Evolutionary conservation across 257 asterid genomes (phyloP).

Genomic region (Solanum arcanum): DNA sequence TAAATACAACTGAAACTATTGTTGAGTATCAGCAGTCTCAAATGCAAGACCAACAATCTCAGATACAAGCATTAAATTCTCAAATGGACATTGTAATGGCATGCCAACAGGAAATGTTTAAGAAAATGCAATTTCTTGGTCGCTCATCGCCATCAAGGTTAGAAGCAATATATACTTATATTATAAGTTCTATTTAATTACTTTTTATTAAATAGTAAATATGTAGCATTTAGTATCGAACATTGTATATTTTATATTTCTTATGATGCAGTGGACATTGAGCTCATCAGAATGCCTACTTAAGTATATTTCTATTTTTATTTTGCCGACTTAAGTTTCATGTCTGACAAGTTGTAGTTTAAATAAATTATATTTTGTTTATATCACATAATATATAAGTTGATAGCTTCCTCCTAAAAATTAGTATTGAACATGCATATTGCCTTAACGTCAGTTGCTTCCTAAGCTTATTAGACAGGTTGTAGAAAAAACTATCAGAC

Average conservation of each 20-base stretch:
- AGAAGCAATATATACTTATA: not conserved
- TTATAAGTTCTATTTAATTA: not conserved
- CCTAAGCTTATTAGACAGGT: too few species aligned
- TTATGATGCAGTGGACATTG: too few species aligned
- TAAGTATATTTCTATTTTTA: too few species aligned
- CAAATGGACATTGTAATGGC: not conserved
- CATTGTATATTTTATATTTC: not conserved
- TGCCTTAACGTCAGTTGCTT: not conserved
- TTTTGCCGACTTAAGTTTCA: too few species aligned
- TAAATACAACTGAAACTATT: not conserved
- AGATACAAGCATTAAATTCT: not conserved
- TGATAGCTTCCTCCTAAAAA: not conserved
- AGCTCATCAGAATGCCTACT: too few species aligned
- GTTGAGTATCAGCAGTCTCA: not conserved
- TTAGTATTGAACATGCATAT: not conserved
- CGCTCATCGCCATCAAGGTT: not conserved
- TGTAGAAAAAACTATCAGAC: too few species aligned
- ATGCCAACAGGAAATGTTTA: not conserved
- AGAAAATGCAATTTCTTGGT: not conserved
- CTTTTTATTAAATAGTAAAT: not conserved
- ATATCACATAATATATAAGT: too few species aligned
- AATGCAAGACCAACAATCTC: not conserved
- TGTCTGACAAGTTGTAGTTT: not conserved
- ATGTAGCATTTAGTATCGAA: not conserved
- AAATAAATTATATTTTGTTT: too few species aligned